Evolutionary conservation across 1,139 yeast species (phyloP).

Genomic region (Taphrina confusa): DNA sequence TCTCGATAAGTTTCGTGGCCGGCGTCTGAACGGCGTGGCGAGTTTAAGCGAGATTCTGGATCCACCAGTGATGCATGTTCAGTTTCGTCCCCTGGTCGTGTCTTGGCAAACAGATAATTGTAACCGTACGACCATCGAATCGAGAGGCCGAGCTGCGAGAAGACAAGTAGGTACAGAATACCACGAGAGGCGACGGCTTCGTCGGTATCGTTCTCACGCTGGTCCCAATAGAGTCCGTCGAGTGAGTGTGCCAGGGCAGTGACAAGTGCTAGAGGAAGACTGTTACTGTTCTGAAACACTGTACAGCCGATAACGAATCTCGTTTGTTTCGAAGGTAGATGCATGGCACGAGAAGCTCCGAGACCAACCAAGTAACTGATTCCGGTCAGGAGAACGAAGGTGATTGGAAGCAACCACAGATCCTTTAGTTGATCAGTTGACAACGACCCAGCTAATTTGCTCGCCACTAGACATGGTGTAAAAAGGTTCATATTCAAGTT

Average conservation of each 20-base stretch:
- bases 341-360: slow-evolving; percentile 53
- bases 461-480: slow-evolving; percentile 81
- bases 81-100: slow-evolving; percentile 30
- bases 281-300: slow-evolving; percentile 64
- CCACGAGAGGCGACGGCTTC: slow-evolving; percentile 81
- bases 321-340: slow-evolving; percentile 63
- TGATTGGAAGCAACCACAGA: slow-evolving; percentile 70
- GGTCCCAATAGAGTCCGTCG: slow-evolving; percentile 67
- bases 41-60: slow-evolving; percentile 4
- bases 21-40: not conserved
- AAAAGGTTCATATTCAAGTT: slow-evolving; percentile 73
- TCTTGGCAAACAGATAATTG: slow-evolving; percentile 57
- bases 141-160: slow-evolving; percentile 83
- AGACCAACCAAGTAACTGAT: slow-evolving; percentile 62
- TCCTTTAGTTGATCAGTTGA: slow-evolving; percentile 68
- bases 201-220: slow-evolving; percentile 61
- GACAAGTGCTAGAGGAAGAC: slow-evolving; percentile 36
- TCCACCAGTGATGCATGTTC: slow-evolving; percentile 29
- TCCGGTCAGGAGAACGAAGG: slow-evolving; percentile 64
- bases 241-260: slow-evolving; percentile 35
- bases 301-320: slow-evolving; percentile 88
- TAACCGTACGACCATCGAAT: slow-evolving; percentile 93
- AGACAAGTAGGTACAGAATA: slow-evolving; percentile 69
- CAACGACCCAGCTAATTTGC: slow-evolving; percentile 72
- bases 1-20: not conserved